Evolutionary conservation across 441 rosid species (phyloP), one percentile per base, ranked within the genome.

Genomic region (Macaranga tanarius): DNA sequence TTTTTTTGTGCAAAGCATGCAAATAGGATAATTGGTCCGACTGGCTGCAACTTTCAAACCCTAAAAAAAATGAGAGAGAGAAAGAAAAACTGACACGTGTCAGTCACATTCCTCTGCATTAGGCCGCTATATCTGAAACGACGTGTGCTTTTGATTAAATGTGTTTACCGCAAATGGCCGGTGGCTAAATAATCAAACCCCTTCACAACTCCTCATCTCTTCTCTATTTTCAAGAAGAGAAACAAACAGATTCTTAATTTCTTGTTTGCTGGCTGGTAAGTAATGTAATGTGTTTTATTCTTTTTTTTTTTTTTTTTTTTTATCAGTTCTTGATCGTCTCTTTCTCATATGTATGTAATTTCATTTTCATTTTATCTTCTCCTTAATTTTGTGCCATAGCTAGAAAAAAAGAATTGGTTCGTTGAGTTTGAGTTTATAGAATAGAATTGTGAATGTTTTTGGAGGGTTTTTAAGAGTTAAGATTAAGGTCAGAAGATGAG

Each of bases 1-100:
- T 83, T 80, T 76, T 81, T 73, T 85, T 78, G 84, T 84, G n/a
- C n/a, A n/a, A 80, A 80, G 89, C 93, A 84, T 85, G 89, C 89
- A 80, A 82, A 86, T 73, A 73, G 81, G 84, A 85, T 86, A 78
- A 82, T 77, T 79, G 87, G 88, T 73, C 79, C 58, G 74, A 60
- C 61, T 69, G 74, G 78, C 82, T 45, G 67, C 68, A 23, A 67
- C 68, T 75, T 62, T 60, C 65, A 48, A 48, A 71, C 68, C 42
- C 63, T 22, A 47, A 70, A 65, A 45, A 38, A 64, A 81, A 50
- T 15, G 13, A 50, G 13, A 12, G 15, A 11, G 16, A 13, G 3
- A 13, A 12, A 16, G 16, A 51, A 52, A 28, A 61, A 83, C 84
- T 52, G 85, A 72, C 86, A 84, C 80, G 79, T 79, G 85, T 79